phyloP scores from a whole-genome alignment of 768 basidiomycete species.

The Kwoniella pini region DNA sequence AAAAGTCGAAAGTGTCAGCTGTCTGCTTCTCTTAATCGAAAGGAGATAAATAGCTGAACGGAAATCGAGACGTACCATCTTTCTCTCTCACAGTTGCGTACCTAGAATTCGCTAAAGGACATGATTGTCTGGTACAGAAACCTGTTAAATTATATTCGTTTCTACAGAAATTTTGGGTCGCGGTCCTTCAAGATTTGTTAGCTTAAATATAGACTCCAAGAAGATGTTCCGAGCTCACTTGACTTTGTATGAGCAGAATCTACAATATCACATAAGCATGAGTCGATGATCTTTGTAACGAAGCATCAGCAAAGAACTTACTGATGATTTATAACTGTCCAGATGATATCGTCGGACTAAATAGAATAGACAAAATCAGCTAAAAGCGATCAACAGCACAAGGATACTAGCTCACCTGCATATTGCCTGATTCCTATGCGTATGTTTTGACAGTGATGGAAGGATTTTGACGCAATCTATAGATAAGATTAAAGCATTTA shows the following conservation, averaged over 20 bases:
- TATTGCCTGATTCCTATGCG: constrained; percentile 21
- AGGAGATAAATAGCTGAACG: background rate
- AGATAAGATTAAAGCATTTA: background rate
- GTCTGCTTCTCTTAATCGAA: background rate
- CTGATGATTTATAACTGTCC: constrained; percentile 83
- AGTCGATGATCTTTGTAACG: background rate
- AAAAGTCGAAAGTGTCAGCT: background rate
- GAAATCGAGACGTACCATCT: constrained; percentile 64
- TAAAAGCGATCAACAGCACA: background rate
- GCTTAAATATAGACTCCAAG: background rate
- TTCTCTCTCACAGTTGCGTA: constrained; percentile 98
- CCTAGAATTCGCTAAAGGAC: constrained; percentile 94
- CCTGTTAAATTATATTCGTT: constrained; percentile 99
- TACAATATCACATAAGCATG: constrained; percentile 50
- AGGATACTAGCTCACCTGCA: constrained; percentile 47
- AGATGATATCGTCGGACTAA: constrained; percentile 89
- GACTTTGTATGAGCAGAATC: constrained; percentile 99
- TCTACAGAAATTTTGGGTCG: constrained; percentile 95
- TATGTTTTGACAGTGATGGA: background rate
- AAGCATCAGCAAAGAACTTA: constrained; percentile 28
- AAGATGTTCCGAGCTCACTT: constrained; percentile 65
- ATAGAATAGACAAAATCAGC: constrained; percentile 1
- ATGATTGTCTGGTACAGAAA: constrained; percentile 89
- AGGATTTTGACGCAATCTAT: background rate
- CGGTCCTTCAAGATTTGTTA: constrained; percentile 63